Conservation (phyloP, 805 yeast species). For the Metschnikowia similis region DNA sequence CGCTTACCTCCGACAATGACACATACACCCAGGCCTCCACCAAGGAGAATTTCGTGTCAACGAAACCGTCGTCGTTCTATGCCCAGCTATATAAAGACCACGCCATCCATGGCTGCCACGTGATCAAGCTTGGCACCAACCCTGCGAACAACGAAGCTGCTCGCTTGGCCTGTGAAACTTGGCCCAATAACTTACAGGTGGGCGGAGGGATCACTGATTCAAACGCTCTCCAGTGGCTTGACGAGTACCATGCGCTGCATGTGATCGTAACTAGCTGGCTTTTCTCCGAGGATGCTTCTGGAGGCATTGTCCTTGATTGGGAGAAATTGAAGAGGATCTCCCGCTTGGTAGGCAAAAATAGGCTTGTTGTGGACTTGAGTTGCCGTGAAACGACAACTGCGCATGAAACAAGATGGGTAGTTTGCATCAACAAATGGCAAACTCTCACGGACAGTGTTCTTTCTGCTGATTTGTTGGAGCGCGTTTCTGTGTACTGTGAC, state of each 20-base stretch:
- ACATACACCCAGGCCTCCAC: slow-evolving; percentile 25
- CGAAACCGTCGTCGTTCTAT: slow-evolving; percentile 68
- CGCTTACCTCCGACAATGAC: slow-evolving; percentile 54
- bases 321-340: slow-evolving; percentile 51
- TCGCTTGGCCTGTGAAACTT: slow-evolving; percentile 59
- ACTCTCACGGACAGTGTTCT: slow-evolving; percentile 68
- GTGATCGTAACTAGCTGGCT: slow-evolving; percentile 91
- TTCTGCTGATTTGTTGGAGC: slow-evolving; percentile 46
- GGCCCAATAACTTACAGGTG: slow-evolving; percentile 75
- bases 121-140: slow-evolving; percentile 80
- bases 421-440: slow-evolving; percentile 99
- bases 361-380: slow-evolving; percentile 84
- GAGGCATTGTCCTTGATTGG: slow-evolving; percentile 31
- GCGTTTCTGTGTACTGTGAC: slow-evolving; percentile 62
- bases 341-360: slow-evolving; percentile 53
- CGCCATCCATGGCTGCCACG: slow-evolving; percentile 75
- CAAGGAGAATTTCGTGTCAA: slow-evolving; percentile 68
- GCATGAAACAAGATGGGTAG: slow-evolving; percentile 59
- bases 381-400: slow-evolving; percentile 47
- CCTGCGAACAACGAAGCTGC: slow-evolving; percentile 83
- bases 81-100: slow-evolving; percentile 63
- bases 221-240: slow-evolving; percentile 78
- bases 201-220: slow-evolving; percentile 86
- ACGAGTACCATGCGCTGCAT: slow-evolving; percentile 67
- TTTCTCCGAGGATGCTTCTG: slow-evolving; percentile 60